Evolutionary conservation across 1,284 basidiomycete genomes (phyloP).

Genomic region (Trichosporon sp.): DNA sequence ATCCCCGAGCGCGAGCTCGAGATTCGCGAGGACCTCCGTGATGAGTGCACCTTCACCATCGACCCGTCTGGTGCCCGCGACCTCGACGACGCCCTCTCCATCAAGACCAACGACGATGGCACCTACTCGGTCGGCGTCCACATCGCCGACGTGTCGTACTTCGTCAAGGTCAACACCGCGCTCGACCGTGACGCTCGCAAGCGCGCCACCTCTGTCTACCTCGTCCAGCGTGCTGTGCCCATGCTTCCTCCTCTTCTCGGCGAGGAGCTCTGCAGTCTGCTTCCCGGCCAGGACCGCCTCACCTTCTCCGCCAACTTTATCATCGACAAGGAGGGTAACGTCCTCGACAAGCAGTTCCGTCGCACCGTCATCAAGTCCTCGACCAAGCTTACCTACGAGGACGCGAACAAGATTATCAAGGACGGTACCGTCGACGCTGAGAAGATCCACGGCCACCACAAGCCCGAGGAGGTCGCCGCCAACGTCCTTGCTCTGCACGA

Average conservation of each 20-base stretch:
- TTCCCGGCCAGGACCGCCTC: conserved; percentile 79
- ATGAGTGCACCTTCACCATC: conserved; percentile 84
- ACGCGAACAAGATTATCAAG: conserved; percentile 76
- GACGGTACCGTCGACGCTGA: conserved; percentile 60
- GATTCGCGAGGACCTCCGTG: conserved; percentile 77
- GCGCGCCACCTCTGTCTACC: conserved; percentile 92
- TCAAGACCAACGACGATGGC: conserved; percentile 82
- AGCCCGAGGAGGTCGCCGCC: conserved; percentile 59
- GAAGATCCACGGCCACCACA: conserved; percentile 59
- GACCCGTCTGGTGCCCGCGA: conserved; percentile 87
- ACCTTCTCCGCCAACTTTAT: conserved; percentile 86
- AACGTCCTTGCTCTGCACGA: conserved; percentile 66
- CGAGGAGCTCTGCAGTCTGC: conserved; percentile 87
- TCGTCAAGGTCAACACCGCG: conserved; percentile 92
- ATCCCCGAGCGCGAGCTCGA: conserved; percentile 89
- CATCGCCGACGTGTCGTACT: conserved; percentile 92
- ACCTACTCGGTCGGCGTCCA: conserved; percentile 89
- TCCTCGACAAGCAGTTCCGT: conserved; percentile 85
- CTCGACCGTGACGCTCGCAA: conserved; percentile 97
- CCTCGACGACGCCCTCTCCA: conserved; percentile 87
- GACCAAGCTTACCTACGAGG: conserved; percentile 74
- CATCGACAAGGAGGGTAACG: conserved; percentile 73
- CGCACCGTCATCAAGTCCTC: conserved; percentile 80
- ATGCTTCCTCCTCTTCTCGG: conserved; percentile 91
- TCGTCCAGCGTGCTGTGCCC: conserved; percentile 89